Base-by-base conservation (phyloP, 441 rosid species). In the Breynia disticha region DNA sequence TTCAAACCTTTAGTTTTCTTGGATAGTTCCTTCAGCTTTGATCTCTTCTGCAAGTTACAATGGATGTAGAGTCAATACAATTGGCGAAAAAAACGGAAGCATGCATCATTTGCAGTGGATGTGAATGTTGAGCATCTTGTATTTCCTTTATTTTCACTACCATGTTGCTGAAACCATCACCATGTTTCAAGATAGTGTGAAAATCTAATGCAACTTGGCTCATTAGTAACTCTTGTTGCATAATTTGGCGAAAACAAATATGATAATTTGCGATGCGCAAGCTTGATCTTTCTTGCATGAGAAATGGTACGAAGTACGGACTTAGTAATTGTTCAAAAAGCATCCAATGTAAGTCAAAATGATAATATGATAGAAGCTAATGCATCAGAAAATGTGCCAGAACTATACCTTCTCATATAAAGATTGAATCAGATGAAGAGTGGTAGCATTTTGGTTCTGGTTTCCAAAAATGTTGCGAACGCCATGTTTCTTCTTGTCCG, bases 1-100 rank as follows among this genome's bases (percentile, higher is more conserved):
- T 79, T 89, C 87, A 90, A 61, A 18, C 83, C 83, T 75, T 74
- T 93, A 19, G 79, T 75, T 75, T 66, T 93, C 71, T 72, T 84
- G 16, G 72, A 46, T 35, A 83, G 67, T 52, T 93, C 99, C 78
- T 89, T 86, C 50, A 84, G 72, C 75, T 78, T 80, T 48, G 54
- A 64, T 50, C 61, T 76, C 71, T 89, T 93, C 97, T 93, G 86
- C 72, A 32, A 52, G 46, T 57, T n/a, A n/a, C 14, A 4, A 49
- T 11, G 21, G 13, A 16, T 10, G 39, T 16, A 9, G 13, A 21
- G 11, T 41, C 13, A 28, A 1, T 24, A 7, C 8, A 28, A 9
- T 28, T 28, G 8, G 35, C 8, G 35, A 28, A 0, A 4, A 28
- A 28, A 28, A 28, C n/a, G 4, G 35, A 28, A 28, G 5, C 35